Evolutionary conservation across 441 rosid genomes (phyloP), one percentile per base, ranked within the genome.

Genomic region (Daphne laureola): DNA sequence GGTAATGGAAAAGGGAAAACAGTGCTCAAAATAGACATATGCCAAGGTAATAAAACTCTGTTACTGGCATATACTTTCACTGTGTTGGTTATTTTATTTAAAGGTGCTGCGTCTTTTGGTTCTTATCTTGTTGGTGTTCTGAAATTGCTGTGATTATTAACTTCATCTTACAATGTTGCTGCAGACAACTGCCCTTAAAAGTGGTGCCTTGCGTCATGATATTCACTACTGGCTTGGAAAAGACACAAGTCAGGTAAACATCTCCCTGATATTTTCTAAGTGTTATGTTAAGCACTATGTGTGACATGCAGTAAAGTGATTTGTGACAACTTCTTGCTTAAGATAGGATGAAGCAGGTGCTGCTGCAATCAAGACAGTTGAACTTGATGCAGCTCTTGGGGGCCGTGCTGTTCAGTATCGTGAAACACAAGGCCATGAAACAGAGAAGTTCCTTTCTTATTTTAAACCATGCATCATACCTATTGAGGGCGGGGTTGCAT

Each of bases 391-490:
- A 61, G 86, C 91, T 3, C 89, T 93, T 63, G 99, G 99, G 59
- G 99, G 99, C 45, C 95, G 97, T 56, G 96, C 98, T 53, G 95
- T 86, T 65, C 95, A 94, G 72, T 90, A 90, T 69, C 92, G 97
- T 70, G 99, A 94, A 81, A 80, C 83, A 21, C 99, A 94, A 51
- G 96, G 99, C 66, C 95, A 88, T 35, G 99, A 94, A 75, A 81
- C 96, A 1, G 99, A 88, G 68, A 93, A 80, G 74, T 93, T 93
- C 64, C 75, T 93, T 45, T 93, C 99, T 4, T 87, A 90, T 73
- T 93, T 93, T 51, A 93, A 93, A 67, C 99, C 99, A 35, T 93
- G 99, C 63, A 85, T 93, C 45, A 87, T 93, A 59, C 99, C 99
- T 43, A 87, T 80, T 60, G 90, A 94, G 73, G 99, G 99, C 58